Evolutionary conservation across 306 rosid species (phyloP).

Genomic region (Vigna angularis): DNA sequence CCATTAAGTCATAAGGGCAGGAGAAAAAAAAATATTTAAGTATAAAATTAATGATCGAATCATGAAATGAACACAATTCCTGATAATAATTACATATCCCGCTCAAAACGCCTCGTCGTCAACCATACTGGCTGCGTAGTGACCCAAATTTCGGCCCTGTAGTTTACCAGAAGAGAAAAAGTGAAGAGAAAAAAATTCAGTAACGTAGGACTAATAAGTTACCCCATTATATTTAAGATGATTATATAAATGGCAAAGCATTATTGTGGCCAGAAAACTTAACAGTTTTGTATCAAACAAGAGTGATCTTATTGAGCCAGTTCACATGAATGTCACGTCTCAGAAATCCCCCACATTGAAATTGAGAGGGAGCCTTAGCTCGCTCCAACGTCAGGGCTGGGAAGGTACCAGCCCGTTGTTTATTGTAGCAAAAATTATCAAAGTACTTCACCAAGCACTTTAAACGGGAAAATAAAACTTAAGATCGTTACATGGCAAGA

Average conservation of each 20-base stretch:
- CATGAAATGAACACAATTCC: constrained; percentile 2
- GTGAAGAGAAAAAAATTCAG: not conserved
- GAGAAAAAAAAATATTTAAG: not conserved
- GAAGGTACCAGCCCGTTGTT: not conserved
- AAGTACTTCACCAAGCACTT: constrained; percentile 4
- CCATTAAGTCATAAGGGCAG: not conserved
- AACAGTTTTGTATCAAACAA: not conserved
- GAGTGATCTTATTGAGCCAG: not conserved
- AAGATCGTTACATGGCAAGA: constrained; percentile 1
- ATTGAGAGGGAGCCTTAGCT: constrained; percentile 12
- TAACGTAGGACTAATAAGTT: not conserved
- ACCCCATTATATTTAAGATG: not conserved
- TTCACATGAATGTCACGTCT: not conserved
- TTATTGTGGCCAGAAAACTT: not conserved
- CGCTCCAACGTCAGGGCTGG: not conserved
- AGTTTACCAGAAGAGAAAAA: constrained; percentile 24
- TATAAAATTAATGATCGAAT: constrained; percentile 9
- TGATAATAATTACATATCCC: constrained; percentile 7
- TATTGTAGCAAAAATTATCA: not conserved
- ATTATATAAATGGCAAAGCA: not conserved
- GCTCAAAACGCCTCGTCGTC: constrained; percentile 55
- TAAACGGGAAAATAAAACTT: constrained; percentile 13
- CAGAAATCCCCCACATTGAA: constrained; percentile 1
- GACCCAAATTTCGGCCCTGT: constrained; percentile 86
- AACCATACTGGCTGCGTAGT: constrained; percentile 60